Conservation (phyloP, 352 stramenopile genomes). For the Thraustochytrium sp. region DNA sequence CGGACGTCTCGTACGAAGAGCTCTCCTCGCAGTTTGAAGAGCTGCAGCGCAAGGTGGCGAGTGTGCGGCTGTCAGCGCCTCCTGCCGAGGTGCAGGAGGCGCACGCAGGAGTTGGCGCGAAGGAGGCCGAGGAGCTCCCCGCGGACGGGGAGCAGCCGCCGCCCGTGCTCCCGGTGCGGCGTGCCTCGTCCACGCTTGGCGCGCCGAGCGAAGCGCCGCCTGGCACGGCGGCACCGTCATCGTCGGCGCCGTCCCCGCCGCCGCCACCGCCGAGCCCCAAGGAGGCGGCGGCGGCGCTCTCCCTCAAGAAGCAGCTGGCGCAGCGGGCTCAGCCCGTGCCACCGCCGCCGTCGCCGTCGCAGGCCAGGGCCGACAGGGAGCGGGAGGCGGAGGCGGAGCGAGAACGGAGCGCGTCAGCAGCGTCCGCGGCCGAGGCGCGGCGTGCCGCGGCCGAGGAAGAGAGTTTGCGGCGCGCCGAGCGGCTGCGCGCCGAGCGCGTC, state of each 20-base stretch:
- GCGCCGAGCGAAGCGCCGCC: background rate
- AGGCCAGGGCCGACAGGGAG: background rate
- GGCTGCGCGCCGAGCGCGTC: background rate
- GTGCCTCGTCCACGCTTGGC: background rate
- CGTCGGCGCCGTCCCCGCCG: background rate
- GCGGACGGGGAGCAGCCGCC: background rate
- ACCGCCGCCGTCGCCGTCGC: background rate
- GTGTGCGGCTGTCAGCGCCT: background rate
- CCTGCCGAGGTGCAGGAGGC: background rate
- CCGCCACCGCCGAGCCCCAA: background rate
- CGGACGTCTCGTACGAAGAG: conserved; percentile 9
- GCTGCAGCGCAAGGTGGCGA: background rate
- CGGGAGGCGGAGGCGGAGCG: background rate
- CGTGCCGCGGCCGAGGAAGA: conserved; percentile 13
- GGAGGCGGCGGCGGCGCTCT: background rate
- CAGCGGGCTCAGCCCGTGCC: background rate
- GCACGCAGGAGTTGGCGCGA: background rate
- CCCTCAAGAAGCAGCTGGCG: background rate
- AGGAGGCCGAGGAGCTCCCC: background rate
- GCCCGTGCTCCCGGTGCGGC: background rate
- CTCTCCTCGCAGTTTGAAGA: background rate
- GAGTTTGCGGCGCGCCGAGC: background rate
- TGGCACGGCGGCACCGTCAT: background rate
- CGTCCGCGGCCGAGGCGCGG: background rate
- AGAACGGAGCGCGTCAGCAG: background rate